Evolutionary conservation across 768 basidiomycete genomes (phyloP), one percentile per base, ranked within the genome.

Genomic region (Austroboletus eburneus): DNA sequence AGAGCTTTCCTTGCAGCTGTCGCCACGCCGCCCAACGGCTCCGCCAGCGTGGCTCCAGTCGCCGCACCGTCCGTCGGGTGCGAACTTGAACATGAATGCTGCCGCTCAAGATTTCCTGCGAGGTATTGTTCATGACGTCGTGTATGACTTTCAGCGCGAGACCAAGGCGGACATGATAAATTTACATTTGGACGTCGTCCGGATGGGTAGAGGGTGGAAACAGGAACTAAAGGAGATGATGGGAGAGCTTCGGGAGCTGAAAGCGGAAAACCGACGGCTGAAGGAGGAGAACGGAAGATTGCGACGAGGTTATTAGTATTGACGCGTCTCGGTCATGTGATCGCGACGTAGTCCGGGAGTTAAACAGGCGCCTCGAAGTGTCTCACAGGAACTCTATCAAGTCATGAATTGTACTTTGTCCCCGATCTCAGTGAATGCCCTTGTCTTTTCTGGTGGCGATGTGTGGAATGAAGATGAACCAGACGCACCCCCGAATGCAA

Each of bases 91-190:
- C 47, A 69, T 56, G 52, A 62, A 59, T 30, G 63, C 57, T 2
- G 59, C 65, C 10, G 65, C 59, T 56, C 80, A 85, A 40, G 81
- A 83, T 33, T 70, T 87, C 22, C 62, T 89, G 49, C 77, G 79
- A 45, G 72, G 72, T 20, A 78, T 87, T 44, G 76, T 89, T 42
- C 74, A 76, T 37, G 86, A 88, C 45, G 82, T 80, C 48, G 79
- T 89, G 79, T 78, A 74, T 52, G 87, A 89, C 52, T 84, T 79
- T 57, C 83, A 81, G 60, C 71, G 74, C 51, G 85, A 88, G 61
- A 81, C 78, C 20, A 75, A 77, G 56, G 72, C 77, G n/a, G 82
- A 87, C 71, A 78, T 88, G 75, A 75, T 77, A 61, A 85, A 83
- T 2, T 67, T 89, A 46, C 87, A 90, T 64, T 57, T 90, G 50